Conservation (phyloP, 495 filamentous ascomycete genomes). For the Talaromyces thailandensis region DNA sequence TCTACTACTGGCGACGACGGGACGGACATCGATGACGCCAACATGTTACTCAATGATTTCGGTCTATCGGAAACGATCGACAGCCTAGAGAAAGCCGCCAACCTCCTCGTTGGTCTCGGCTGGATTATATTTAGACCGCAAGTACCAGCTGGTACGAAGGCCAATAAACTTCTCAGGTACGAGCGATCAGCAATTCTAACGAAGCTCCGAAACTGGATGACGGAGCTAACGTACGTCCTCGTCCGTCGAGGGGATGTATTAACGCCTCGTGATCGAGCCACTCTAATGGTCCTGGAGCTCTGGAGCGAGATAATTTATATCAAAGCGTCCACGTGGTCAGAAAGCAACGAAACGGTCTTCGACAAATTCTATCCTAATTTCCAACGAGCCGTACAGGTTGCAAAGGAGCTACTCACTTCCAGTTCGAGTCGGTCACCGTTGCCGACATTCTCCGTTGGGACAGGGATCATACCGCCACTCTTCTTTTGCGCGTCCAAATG, state of each 20-base stretch:
- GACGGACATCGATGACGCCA: not conserved
- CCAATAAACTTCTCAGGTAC: not conserved
- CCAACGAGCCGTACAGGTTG: conserved; percentile 3
- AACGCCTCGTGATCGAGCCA: not conserved
- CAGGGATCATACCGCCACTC: conserved; percentile 11
- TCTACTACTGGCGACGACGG: not conserved
- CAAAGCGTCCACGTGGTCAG: not conserved
- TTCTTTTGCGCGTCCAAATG: conserved; percentile 13
- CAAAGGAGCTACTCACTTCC: conserved; percentile 3
- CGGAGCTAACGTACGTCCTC: not conserved
- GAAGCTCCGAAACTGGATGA: conserved; percentile 5
- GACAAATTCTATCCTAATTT: conserved; percentile 9
- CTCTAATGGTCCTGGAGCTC: conserved; percentile 8
- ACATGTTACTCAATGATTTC: not conserved
- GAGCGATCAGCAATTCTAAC: conserved; percentile 5
- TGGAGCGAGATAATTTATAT: conserved; percentile 12
- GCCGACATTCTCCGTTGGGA: conserved; percentile 13
- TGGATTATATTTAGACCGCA: conserved; percentile 1
- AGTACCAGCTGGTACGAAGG: not conserved
- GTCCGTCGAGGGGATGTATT: not conserved
- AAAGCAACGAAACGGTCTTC: conserved; percentile 3
- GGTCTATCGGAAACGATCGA: not conserved
- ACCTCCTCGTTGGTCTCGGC: conserved; percentile 1
- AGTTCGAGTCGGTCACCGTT: not conserved
- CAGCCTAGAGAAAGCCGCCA: not conserved